These are phyloP conservation scores for Saccharum spontaneum DNA, from an alignment of 176 grass and related monocot species.

Conservation along the genomic window DNA sequence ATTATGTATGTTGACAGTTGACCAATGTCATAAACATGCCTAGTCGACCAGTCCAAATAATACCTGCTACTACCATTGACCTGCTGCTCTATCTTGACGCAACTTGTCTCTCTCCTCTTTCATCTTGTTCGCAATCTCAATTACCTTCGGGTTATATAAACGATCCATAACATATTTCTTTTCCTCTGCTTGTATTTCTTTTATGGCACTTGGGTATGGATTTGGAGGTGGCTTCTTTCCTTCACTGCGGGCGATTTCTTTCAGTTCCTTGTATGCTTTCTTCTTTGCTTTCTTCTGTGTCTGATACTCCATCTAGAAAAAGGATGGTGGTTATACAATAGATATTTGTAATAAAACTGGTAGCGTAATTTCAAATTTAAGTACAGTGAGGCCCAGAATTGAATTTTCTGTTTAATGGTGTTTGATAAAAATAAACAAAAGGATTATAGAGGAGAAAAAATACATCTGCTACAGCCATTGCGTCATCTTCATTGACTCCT, in stretches of 20 bases:
- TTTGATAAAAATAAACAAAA: constrained; percentile 25
- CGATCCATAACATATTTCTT: constrained; percentile 74
- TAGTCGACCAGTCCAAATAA: neutral
- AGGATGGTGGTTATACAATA: constrained; percentile 20
- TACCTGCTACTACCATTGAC: constrained; percentile 5
- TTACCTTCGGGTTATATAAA: constrained; percentile 72
- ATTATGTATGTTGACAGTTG: constrained; percentile 5
- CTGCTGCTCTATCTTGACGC: constrained; percentile 42
- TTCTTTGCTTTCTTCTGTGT: constrained; percentile 81
- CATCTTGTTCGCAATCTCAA: constrained; percentile 80
- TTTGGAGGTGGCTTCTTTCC: constrained; percentile 74
- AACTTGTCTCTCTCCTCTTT: constrained; percentile 51
- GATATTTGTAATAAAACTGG: neutral
- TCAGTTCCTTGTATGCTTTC: constrained; percentile 82
- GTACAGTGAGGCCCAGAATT: neutral
- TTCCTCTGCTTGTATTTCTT: constrained; percentile 93
- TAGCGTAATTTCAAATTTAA: neutral
- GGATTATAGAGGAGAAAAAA: neutral
- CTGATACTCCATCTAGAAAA: constrained; percentile 73
- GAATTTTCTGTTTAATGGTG: neutral
- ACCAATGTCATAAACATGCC: neutral
- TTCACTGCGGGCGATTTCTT: constrained; percentile 50
- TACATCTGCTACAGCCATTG: constrained; percentile 91
- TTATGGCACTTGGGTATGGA: constrained; percentile 80
- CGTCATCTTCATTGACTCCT: constrained; percentile 71